phyloP scores from a whole-genome alignment of 2,329 filamentous ascomycete genomes.

The Fusarium subglutinans region DNA sequence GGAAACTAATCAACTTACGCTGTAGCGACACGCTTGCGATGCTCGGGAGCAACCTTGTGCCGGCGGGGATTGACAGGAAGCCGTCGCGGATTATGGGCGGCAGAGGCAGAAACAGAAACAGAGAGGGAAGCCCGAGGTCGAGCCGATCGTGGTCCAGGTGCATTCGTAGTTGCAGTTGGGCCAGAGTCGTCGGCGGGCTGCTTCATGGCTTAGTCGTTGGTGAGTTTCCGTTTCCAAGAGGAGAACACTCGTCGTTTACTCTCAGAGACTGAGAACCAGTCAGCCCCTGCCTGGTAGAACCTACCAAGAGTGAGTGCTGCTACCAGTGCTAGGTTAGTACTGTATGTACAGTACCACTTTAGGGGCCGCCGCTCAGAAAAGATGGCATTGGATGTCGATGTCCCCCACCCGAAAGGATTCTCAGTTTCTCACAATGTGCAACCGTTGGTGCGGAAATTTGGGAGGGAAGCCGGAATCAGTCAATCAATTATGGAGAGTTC shows the following conservation, averaged over 20 bases:
- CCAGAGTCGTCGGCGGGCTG: constrained; percentile 17
- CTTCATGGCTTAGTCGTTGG: constrained; percentile 31
- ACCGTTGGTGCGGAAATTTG: constrained; percentile 7
- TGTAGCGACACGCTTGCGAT: constrained; percentile 59
- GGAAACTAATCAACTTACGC: constrained; percentile 52
- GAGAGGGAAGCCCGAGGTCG: constrained; percentile 32
- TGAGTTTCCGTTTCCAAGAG: constrained; percentile 19
- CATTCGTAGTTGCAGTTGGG: neutral
- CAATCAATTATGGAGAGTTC: constrained; percentile 13
- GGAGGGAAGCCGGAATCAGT: neutral
- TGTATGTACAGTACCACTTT: neutral
- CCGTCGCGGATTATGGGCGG: constrained; percentile 45
- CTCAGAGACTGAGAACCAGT: constrained; percentile 22
- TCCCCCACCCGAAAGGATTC: constrained; percentile 12
- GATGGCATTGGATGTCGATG: neutral
- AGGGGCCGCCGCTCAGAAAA: constrained; percentile 11
- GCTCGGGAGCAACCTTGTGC: constrained; percentile 57
- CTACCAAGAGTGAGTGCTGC: neutral
- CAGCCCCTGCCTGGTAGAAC: constrained; percentile 20
- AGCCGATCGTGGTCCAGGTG: constrained; percentile 5
- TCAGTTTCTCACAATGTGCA: neutral
- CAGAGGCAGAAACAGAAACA: constrained; percentile 1
- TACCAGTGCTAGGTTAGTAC: neutral
- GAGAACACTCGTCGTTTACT: constrained; percentile 24
- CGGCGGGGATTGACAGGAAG: constrained; percentile 61